Base-by-base conservation (phyloP, 2,329 filamentous ascomycete genomes). In the Dothiorella sarmentorum region DNA sequence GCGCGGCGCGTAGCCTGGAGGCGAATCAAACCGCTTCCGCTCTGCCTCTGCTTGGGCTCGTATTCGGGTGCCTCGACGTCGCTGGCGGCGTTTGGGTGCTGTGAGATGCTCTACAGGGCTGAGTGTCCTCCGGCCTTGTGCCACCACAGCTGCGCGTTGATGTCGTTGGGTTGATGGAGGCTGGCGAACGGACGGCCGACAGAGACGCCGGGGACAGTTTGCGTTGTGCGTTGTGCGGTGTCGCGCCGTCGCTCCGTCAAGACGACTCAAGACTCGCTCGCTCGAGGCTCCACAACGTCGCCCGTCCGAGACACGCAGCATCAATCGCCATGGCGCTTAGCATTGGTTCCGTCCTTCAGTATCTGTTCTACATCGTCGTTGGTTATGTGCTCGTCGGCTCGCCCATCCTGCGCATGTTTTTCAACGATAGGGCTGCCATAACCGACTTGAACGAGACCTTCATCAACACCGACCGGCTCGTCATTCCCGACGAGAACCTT, bases 401-500 rank as follows among this genome's bases (percentile, higher is more conserved):
- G 51, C 72, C 72, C 17, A 55, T 72, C 10, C 63, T 63, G 2
- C 60, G 63, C 33, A 47, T 64, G 24, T 60, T 70, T 20, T 63
- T 61, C 33, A 29, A 56, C 42, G 49, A 58, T 20, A 24, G 47
- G 27, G n/a, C 49, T 13, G 7, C 38, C 13, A 4, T 22, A 11
- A 15, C 18, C 13, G 60, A 63, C 35, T 18, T 58, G 13, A 42
- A 15, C 42, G 33, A 56, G 22, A 45, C 51, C 47, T 51, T 61
- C 20, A 66, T 67, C 33, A 74, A 74, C 56, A 61, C 67, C 31
- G 67, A 75, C 29, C 63, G 66, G 11, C 60, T 80, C 29, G 73
- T 77, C 4, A 68, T 76, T 45, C 76, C 77, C 2, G 69, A 73
- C 15, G 60, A 61, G 20, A 66, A 68, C n/a, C 59, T 80, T 26